Conservation (phyloP, 345 rosid species). For the Leavenworthia alabamica region DNA sequence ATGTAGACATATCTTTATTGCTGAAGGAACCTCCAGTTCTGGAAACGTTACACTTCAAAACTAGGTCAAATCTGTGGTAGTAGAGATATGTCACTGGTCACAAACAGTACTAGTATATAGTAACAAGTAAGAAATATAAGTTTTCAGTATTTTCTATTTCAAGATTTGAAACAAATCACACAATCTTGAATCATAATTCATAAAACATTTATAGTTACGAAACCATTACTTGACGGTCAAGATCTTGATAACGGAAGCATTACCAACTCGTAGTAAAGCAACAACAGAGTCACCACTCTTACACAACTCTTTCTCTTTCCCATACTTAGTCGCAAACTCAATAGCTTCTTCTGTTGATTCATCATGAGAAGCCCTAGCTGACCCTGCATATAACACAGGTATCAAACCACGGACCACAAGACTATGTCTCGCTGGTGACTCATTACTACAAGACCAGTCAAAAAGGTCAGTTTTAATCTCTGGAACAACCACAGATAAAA, state of each 20-base stretch:
- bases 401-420: slow-evolving; percentile 81
- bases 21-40: too few relatives aligned
- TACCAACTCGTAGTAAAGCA: slow-evolving; percentile 83
- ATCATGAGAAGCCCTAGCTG: slow-evolving; percentile 78
- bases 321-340: slow-evolving; percentile 65
- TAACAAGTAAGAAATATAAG: too few relatives aligned
- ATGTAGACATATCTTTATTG: too few relatives aligned
- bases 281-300: slow-evolving; percentile 78
- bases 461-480: slow-evolving; percentile 78
- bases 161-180: too few relatives aligned
- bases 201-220: slow-evolving; percentile 3
- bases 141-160: slow-evolving; percentile 28
- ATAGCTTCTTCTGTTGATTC: slow-evolving; percentile 94
- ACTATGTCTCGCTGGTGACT: slow-evolving; percentile 90
- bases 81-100: too few relatives aligned
- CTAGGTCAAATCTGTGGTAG: too few relatives aligned
- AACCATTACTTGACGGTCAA: slow-evolving; percentile 55
- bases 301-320: slow-evolving; percentile 62
- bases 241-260: slow-evolving; percentile 92
- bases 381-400: slow-evolving; percentile 76
- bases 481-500: slow-evolving; percentile 79
- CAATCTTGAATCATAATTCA: slow-evolving; percentile 16
- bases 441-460: slow-evolving; percentile 92
- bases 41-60: too few relatives aligned
- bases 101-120: too few relatives aligned